Base-by-base conservation (phyloP, 1,139 yeast species). In the Saccharomyces uvarum region DNA sequence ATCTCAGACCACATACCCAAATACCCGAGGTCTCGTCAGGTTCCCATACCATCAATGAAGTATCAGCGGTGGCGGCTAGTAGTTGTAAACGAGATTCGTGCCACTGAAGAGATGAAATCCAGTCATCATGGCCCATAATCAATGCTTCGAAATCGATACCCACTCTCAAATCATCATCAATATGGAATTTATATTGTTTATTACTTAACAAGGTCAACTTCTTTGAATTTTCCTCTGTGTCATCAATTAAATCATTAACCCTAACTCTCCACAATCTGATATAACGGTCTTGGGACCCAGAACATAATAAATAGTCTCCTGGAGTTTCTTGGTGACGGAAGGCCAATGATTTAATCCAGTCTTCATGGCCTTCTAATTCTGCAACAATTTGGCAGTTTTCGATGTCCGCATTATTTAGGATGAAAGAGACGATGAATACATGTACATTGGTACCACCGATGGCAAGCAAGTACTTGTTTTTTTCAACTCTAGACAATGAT, bases 81-180 rank as follows among this genome's bases (percentile, higher is more conserved):
- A 93, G 75, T 61, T 80, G 82, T 26, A 82, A 68, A 55, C 80
- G 77, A 4, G 72, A 66, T 27, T 86, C 85, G 64, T 86, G 88
- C 98, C 99, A 95, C 54, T 79, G 77, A 49, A 93, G 75, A 7
- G 90, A 84, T 11, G 93, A 83, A 29, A 95, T 85, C 99, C 99
- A 95, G 70, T 95, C 99, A 68, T 95, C 99, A 69, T 95, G 99
- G 8, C 99, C 99, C 86, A 93, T 86, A 32, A 95, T 82, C 59
- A 95, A 79, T 0, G 99, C 97, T 67, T 95, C 99, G 67, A 90
- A 90, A 60, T 82, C 83, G 56, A 89, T 78, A 0, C 89, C 81
- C 53, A 70, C 69, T 53, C 63, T 64, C n/a, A 70, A 61, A 13
- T 64, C 64, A 1, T 61, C 56, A 0, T 70, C 74, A 13, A 80